A percentile compares a stretch with the other conserved stretches of the same genome.
Evolutionary conservation across 169 alveolate genomes (phyloP).

Genomic region (Cryptosporidium felis): DNA sequence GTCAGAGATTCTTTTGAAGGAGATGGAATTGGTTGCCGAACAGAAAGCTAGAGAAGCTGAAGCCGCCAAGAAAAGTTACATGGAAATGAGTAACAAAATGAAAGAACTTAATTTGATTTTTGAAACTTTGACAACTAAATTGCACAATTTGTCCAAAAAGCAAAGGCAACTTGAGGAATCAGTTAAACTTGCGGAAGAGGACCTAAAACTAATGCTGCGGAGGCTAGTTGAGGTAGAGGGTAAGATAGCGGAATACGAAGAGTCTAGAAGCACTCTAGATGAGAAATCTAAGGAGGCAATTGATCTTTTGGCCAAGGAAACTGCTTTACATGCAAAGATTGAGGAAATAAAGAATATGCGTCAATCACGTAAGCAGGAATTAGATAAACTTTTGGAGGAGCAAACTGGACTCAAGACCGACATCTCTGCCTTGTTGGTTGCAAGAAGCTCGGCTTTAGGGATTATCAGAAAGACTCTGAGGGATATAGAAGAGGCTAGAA

Average conservation of each 20-base stretch:
- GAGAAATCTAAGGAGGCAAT: constrained; percentile 59
- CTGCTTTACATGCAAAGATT: neutral
- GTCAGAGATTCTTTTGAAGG: constrained; percentile 1
- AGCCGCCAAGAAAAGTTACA: neutral
- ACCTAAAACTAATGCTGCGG: neutral
- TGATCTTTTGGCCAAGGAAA: constrained; percentile 13
- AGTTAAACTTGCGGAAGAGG: constrained; percentile 10
- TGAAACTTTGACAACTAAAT: neutral
- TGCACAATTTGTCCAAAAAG: neutral
- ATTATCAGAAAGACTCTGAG: constrained; percentile 4
- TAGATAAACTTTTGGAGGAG: neutral
- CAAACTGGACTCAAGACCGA: constrained; percentile 32
- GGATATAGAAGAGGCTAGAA: constrained; percentile 43
- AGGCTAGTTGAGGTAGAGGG: constrained; percentile 9
- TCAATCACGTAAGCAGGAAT: neutral
- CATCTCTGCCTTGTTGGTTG: constrained; percentile 38
- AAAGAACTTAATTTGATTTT: neutral
- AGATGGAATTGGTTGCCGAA: neutral
- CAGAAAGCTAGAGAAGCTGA: constrained; percentile 14
- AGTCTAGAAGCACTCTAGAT: constrained; percentile 14
- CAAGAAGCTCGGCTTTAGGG: constrained; percentile 48
- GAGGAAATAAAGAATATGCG: constrained; percentile 32
- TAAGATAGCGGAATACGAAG: neutral
- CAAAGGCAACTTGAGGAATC: constrained; percentile 5
- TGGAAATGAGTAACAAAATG: constrained; percentile 15